Conservation (phyloP, 257 asterid genomes). For the Solanum infundibuliforme region DNA sequence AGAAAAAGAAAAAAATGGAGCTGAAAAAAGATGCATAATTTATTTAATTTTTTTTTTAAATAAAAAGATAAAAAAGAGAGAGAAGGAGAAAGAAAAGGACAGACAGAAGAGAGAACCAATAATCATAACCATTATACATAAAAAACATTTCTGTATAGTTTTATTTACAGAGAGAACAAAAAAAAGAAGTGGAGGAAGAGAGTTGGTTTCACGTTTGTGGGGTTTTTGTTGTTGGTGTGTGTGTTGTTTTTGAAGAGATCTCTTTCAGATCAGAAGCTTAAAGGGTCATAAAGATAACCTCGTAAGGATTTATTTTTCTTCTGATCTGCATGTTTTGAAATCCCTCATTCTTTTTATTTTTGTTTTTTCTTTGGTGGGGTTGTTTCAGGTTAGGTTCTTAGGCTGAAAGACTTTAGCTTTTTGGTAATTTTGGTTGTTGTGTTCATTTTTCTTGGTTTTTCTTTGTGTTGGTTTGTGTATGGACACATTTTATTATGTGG, state of each 20-base stretch:
- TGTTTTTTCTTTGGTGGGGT: neutral
- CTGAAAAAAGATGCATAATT: neutral
- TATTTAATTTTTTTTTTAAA: neutral
- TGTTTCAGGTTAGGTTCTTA: neutral
- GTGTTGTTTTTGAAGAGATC: constrained; percentile 2
- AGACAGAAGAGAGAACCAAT: neutral
- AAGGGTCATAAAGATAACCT: neutral
- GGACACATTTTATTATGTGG: neutral
- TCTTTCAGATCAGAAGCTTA: constrained; percentile 11
- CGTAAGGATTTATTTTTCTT: neutral
- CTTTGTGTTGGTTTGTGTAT: neutral
- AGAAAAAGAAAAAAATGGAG: neutral
- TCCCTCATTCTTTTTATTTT: neutral
- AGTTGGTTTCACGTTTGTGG: constrained; percentile 12
- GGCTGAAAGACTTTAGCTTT: neutral
- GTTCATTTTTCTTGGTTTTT: neutral
- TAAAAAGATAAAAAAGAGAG: neutral
- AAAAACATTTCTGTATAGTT: neutral
- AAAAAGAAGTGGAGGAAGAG: neutral
- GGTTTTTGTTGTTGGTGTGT: neutral
- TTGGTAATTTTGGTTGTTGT: neutral
- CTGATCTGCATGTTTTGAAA: neutral
- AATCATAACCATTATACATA: neutral
- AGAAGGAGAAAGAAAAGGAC: constrained; percentile 1
- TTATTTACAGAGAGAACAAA: neutral